Percentiles rank a stretch among this genome's conserved stretches.
phyloP scores from a whole-genome alignment of 208 protist species.

The Trypanosoma grayi region DNA sequence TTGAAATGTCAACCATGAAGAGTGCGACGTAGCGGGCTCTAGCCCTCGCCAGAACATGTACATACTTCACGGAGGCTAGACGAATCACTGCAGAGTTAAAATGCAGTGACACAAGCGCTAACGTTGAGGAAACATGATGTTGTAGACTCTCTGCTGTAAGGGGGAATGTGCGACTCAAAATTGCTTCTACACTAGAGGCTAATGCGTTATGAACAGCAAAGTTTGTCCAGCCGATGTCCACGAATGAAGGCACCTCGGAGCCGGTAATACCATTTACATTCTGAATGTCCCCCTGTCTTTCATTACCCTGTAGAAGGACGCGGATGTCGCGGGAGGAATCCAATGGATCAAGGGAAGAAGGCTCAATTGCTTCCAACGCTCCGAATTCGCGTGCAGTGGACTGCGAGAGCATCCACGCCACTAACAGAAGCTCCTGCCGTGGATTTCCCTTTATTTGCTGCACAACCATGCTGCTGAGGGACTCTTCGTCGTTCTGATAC shows the following conservation, averaged over 20 bases:
- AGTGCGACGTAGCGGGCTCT: constrained; percentile 7
- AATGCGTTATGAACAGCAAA: background rate
- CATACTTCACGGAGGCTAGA: constrained; percentile 14
- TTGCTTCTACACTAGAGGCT: constrained; percentile 4
- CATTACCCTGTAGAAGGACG: background rate
- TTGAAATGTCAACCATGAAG: constrained; percentile 2
- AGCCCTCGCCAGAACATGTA: constrained; percentile 4
- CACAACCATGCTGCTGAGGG: background rate
- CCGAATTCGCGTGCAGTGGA: background rate
- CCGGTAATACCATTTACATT: no score
- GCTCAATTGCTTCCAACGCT: background rate
- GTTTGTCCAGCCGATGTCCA: constrained; percentile 20
- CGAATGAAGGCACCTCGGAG: background rate
- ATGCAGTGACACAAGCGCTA: background rate
- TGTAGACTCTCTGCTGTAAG: background rate
- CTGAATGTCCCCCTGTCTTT: no score
- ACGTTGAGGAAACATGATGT: background rate
- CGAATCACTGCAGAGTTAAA: background rate
- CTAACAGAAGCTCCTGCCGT: background rate
- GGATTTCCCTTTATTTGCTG: background rate
- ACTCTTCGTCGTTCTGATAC: no score
- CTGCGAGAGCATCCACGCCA: background rate
- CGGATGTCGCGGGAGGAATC: background rate
- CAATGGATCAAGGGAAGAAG: background rate
- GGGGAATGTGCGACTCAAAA: constrained; percentile 15